Evolutionary conservation across 2,329 filamentous ascomycete species (phyloP).

Genomic region (Verticillium isaacii): DNA sequence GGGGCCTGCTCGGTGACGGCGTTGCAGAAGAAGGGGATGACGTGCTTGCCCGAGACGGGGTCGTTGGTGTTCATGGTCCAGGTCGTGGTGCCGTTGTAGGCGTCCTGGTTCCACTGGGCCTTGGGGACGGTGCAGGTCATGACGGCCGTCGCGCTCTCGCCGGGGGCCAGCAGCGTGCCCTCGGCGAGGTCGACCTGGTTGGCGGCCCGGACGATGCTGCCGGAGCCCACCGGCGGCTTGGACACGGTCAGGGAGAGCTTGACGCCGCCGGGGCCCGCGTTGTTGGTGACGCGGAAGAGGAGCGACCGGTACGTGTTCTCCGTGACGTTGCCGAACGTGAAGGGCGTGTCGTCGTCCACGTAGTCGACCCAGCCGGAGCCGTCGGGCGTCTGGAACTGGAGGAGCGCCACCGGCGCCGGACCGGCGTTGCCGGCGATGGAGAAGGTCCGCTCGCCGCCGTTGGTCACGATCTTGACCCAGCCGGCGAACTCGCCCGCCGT

Average conservation of each 20-base stretch:
- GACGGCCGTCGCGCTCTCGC: conserved; percentile 43
- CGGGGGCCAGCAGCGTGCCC: conserved; percentile 43
- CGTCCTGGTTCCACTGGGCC: conserved; percentile 49
- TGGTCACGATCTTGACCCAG: conserved; percentile 40
- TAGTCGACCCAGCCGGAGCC: conserved; percentile 45
- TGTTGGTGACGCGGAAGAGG: conserved; percentile 49
- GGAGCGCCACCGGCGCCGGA: conserved; percentile 38
- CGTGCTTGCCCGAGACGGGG: conserved; percentile 43
- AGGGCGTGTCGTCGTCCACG: conserved; percentile 29
- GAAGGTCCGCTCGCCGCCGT: conserved; percentile 42
- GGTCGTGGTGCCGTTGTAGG: conserved; percentile 38
- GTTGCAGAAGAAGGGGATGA: conserved; percentile 45
- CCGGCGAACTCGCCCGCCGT: conserved; percentile 40
- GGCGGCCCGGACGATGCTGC: conserved; percentile 44
- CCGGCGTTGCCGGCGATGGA: conserved; percentile 45
- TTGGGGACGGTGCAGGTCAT: conserved; percentile 52
- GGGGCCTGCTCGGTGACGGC: conserved; percentile 47
- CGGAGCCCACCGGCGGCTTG: conserved; percentile 52
- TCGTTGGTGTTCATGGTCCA: conserved; percentile 57
- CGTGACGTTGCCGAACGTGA: conserved; percentile 50
- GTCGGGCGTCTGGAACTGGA: conserved; percentile 50
- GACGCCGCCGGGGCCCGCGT: conserved; percentile 41
- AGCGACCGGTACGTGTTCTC: conserved; percentile 42
- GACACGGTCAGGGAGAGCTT: conserved; percentile 49
- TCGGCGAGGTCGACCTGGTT: conserved; percentile 55